Evolutionary conservation across 2,329 filamentous ascomycete species (phyloP).

Genomic region (Thielaviopsis punctulata): DNA sequence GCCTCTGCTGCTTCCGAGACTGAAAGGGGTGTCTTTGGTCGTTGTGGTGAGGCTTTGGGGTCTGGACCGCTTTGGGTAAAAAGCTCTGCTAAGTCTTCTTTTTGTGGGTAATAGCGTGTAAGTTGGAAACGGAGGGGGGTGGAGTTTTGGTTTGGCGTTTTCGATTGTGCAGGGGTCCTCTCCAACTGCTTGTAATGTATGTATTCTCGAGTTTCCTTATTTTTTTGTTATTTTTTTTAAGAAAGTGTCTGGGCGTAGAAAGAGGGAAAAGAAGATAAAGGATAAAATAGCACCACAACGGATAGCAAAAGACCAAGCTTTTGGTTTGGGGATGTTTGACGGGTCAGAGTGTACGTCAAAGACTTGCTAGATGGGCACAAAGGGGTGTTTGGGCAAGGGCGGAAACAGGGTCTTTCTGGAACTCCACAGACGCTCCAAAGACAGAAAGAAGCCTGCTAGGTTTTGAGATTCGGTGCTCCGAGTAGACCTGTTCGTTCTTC

Average conservation of each 20-base stretch:
- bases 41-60: too few relatives aligned
- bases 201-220: neutral
- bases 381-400: neutral
- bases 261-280: constrained; percentile 13
- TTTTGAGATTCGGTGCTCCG: too few relatives aligned
- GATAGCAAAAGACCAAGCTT: constrained; percentile 15
- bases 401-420: neutral
- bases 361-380: neutral
- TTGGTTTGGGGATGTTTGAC: neutral
- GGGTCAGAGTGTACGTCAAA: neutral
- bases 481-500: neutral
- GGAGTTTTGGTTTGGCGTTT: neutral
- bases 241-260: neutral
- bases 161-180: neutral
- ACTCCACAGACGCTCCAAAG: too few relatives aligned
- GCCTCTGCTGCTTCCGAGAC: neutral
- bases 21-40: too few relatives aligned
- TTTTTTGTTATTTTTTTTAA: neutral
- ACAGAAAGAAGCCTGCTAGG: too few relatives aligned
- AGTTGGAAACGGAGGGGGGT: neutral
- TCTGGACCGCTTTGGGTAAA: neutral
- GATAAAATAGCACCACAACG: too few relatives aligned
- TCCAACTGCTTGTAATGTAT: too few relatives aligned
- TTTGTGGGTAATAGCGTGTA: neutral
- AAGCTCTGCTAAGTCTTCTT: neutral